Base-by-base conservation (phyloP, 176 grass and related monocot species). In the Calamus simplicifolius region DNA sequence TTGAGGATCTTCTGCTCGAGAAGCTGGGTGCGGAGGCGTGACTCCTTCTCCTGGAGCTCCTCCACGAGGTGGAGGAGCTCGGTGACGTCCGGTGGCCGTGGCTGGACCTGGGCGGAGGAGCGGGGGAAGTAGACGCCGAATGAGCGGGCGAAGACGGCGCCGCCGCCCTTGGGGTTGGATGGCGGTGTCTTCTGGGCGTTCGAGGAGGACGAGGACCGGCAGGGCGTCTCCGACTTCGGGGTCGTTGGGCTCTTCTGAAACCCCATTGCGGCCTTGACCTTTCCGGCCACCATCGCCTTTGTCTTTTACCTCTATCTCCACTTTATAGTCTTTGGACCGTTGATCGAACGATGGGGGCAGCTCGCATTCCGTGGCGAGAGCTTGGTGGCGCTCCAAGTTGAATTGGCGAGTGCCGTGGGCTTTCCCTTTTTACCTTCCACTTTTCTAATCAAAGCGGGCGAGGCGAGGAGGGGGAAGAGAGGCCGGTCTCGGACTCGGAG, bases 1-100 rank as follows among this genome's bases (percentile, higher is more conserved):
- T 29, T 62, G 57, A 99, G 82, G 25, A 99, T 84, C 73, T 99
- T 99, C 67, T 99, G 94, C 79, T 99, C 94, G 14, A 99, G 75
- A 29, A 99, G 50, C 77, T 99, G 54, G 2, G 89, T 89, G 52
- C 94, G 84, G 61, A 98, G 87, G 5, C 94, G 79, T 18, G 94
- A 92, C 75, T 98, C 94, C 62, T 75, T 77, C 76, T 98, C 94
- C 67, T 89, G 94, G 57, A 98, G 84, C 54, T 83, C 84, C 58
- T 98, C 94, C 68, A 98, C 84, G 59, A 81, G 73, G 60, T 76
- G 82, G 14, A 92, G 66, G 66, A 98, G 75, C 66, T 88, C 94
- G 3, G 84, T 76, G 53, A 98, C 94, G 19, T 93, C 81, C 28
- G 88, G 84, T 0, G 76, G 81, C 10, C 76, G 58, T 0, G 81